Evolutionary conservation across 2,329 filamentous ascomycete species (phyloP).

Genomic region (Mycocentrospora acerina): DNA sequence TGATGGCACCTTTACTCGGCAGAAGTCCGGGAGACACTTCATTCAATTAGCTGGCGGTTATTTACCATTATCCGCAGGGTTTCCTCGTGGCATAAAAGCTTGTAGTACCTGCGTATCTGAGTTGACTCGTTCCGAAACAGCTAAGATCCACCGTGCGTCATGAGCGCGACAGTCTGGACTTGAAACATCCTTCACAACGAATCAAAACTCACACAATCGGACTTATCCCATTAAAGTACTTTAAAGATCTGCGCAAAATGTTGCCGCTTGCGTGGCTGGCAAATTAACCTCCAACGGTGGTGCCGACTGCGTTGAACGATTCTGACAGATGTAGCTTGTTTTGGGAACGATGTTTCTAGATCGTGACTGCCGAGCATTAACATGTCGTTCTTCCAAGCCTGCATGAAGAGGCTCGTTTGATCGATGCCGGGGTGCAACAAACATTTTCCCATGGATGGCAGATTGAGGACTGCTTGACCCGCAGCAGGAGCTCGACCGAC

Average conservation of each 20-base stretch:
- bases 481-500: conserved; percentile 1
- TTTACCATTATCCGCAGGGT: too few species aligned
- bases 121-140: conserved; percentile 25
- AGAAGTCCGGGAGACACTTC: too few species aligned
- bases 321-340: conserved; percentile 16
- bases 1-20: too few species aligned
- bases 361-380: conserved; percentile 9
- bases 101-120: conserved; percentile 7
- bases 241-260: conserved; percentile 7
- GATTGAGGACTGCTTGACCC: conserved; percentile 25
- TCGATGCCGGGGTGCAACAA: conserved; percentile 7
- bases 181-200: conserved; percentile 14
- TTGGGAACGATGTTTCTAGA: conserved; percentile 16
- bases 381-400: conserved; percentile 8
- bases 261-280: conserved; percentile 15
- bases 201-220: conserved; percentile 8
- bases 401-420: conserved; percentile 12
- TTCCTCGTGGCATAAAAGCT: background rate
- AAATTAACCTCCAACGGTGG: conserved; percentile 28
- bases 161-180: background rate
- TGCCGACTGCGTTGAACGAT: conserved; percentile 12
- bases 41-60: too few species aligned
- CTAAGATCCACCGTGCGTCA: conserved; percentile 11
- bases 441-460: conserved; percentile 11
- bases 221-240: conserved; percentile 10